Conservation (phyloP, 768 basidiomycete genomes). For the Trametopsis cervina region DNA sequence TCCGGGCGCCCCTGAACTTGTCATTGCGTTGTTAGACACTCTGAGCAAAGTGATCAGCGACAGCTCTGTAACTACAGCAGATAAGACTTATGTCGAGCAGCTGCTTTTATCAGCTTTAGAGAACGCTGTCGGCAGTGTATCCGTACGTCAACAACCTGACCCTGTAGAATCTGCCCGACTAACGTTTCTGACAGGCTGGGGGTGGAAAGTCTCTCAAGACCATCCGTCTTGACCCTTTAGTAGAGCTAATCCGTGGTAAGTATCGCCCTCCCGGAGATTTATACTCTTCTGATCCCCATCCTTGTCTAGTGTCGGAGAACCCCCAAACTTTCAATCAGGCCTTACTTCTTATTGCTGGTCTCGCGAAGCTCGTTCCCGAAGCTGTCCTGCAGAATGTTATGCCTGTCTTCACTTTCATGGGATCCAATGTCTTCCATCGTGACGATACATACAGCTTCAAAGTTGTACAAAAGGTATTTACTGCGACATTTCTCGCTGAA, state of each 20-base stretch:
- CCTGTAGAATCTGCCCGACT: background rate
- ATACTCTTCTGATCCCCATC: too few relatives aligned
- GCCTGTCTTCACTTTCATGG: conserved; percentile 99
- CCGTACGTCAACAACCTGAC: conserved; percentile 30
- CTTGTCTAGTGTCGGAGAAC: conserved; percentile 69
- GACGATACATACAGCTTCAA: conserved; percentile 95
- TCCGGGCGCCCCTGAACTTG: conserved; percentile 64
- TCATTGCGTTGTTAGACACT: conserved; percentile 65
- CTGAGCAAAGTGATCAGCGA: conserved; percentile 59
- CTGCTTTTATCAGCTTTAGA: conserved; percentile 79
- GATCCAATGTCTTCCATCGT: conserved; percentile 94
- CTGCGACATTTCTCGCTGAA: background rate
- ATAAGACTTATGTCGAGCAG: conserved; percentile 75
- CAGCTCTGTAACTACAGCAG: conserved; percentile 47
- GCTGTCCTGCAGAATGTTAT: conserved; percentile 92
- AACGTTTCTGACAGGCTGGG: background rate
- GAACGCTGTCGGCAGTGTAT: conserved; percentile 48
- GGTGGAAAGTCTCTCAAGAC: conserved; percentile 24
- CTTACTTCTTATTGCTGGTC: conserved; percentile 74
- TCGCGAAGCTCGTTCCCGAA: conserved; percentile 82
- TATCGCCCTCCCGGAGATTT: background rate
- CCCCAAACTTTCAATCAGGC: conserved; percentile 95
- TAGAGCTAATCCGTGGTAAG: conserved; percentile 79
- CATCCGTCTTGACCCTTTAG: conserved; percentile 78
- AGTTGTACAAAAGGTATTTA: conserved; percentile 81